These are phyloP conservation scores for Mortierella sp. DNA, from an alignment of 371 early-diverging fungal genomes.

Conservation along the genomic window DNA sequence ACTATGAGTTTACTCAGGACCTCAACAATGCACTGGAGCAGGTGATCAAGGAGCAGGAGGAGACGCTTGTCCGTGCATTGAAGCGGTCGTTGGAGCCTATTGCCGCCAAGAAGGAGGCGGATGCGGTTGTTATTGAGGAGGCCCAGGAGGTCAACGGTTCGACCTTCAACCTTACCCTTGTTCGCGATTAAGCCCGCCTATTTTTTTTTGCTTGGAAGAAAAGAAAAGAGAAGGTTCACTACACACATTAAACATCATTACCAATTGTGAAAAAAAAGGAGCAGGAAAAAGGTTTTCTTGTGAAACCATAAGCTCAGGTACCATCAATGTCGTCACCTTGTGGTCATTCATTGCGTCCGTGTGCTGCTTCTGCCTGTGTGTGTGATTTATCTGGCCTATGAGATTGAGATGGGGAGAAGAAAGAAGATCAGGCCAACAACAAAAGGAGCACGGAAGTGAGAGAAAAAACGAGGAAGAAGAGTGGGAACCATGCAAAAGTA, in stretches of 20 bases:
- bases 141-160: conserved; percentile 79
- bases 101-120: conserved; percentile 56
- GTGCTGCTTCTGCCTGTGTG: no score
- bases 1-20: conserved; percentile 83
- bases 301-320: no score
- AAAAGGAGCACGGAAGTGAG: no score
- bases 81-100: conserved; percentile 73
- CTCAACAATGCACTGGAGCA: conserved; percentile 72
- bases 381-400: no score
- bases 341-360: no score
- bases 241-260: not conserved
- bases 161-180: conserved; percentile 60
- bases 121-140: conserved; percentile 74
- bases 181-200: conserved; percentile 45
- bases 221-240: not conserved
- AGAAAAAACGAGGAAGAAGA: no score
- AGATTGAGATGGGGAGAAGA: no score
- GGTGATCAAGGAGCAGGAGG: conserved; percentile 81
- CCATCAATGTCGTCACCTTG: no score
- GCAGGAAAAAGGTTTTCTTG: no score
- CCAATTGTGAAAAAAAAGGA: not conserved
- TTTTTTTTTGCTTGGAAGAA: not conserved
- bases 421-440: no score
- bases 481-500: no score
- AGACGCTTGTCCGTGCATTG: conserved; percentile 78